phyloP scores from a whole-genome alignment of 148 eudicot species.

The Vaccinium myrtillus region DNA sequence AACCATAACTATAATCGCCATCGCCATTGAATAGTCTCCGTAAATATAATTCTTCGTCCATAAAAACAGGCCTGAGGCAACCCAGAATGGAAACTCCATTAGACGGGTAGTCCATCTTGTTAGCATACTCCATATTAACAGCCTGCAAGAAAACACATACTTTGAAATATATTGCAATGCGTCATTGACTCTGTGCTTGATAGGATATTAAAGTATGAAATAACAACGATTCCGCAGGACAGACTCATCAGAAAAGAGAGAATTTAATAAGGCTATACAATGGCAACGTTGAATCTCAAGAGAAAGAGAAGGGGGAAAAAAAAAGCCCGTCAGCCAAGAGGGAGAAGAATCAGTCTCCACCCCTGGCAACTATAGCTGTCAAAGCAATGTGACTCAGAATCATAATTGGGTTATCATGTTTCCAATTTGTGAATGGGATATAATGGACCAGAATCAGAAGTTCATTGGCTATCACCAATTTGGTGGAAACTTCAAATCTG shows the following conservation, averaged over 20 bases:
- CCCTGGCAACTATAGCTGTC: neutral
- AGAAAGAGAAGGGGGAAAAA: neutral
- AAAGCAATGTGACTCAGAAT: neutral
- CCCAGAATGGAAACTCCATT: slow-evolving; percentile 51
- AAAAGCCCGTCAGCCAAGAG: neutral
- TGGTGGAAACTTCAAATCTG: neutral
- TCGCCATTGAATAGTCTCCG: slow-evolving; percentile 33
- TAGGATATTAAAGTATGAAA: neutral
- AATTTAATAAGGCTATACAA: neutral
- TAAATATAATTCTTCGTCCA: slow-evolving; percentile 44
- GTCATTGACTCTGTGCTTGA: neutral
- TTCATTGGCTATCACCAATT: neutral
- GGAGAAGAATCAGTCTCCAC: neutral
- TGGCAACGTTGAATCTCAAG: neutral
- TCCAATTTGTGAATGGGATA: neutral
- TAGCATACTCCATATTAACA: slow-evolving; percentile 33
- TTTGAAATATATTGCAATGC: neutral
- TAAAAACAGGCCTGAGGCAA: slow-evolving; percentile 39
- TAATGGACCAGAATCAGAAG: neutral
- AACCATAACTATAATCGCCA: slow-evolving; percentile 34
- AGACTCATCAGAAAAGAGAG: neutral
- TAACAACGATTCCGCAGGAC: neutral
- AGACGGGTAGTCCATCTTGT: slow-evolving; percentile 44
- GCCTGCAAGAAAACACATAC: slow-evolving; percentile 25
- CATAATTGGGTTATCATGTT: neutral